A percentile compares a stretch with the other conserved stretches of the same genome.
Conservation (phyloP, 345 rosid genomes). For the Hibiscus trionum region DNA sequence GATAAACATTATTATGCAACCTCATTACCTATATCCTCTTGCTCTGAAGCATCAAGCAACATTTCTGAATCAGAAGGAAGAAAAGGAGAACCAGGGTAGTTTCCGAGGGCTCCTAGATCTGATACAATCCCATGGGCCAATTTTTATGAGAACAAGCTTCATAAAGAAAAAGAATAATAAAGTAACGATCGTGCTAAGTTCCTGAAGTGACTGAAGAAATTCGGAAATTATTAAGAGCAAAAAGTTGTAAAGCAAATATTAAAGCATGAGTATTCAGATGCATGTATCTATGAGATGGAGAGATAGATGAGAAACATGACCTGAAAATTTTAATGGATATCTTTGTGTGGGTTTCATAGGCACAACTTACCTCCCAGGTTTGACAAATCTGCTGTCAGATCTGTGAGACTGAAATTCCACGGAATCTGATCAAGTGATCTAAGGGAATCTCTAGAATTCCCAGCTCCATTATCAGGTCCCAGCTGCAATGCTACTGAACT, state of each 20-base stretch:
- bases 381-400: conserved; percentile 84
- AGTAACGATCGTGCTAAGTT: background rate
- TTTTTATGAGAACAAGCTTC: conserved; percentile 2
- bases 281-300: background rate
- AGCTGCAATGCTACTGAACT: conserved; percentile 89
- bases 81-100: conserved; percentile 93
- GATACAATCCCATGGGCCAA: conserved; percentile 21
- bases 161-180: background rate
- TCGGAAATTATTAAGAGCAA: background rate
- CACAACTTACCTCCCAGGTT: conserved; percentile 75
- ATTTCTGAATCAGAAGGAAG: conserved; percentile 95
- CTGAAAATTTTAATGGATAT: background rate
- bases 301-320: background rate
- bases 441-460: conserved; percentile 65
- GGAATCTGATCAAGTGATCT: conserved; percentile 86
- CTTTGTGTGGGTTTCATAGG: conserved; percentile 1
- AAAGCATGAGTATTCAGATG: background rate
- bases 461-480: conserved; percentile 64
- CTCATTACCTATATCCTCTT: conserved; percentile 78
- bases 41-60: conserved; percentile 89
- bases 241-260: background rate
- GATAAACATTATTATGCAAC: background rate
- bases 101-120: conserved; percentile 93
- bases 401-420: conserved; percentile 92
- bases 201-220: background rate